phyloP scores from a whole-genome alignment of 768 basidiomycete species.

The Candolleomyces aberdarensis region DNA sequence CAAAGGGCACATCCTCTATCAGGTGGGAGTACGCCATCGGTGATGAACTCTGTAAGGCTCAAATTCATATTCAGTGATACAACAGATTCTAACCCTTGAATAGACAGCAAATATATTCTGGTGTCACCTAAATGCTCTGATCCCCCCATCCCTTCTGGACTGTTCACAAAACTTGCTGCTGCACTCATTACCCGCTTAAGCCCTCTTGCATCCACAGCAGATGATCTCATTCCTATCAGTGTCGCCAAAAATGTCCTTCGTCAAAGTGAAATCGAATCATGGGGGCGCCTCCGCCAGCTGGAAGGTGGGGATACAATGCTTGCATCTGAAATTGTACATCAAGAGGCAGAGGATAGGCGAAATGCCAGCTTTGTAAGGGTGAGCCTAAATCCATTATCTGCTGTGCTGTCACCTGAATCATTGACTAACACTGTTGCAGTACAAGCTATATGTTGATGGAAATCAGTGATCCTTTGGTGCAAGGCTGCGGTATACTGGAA shows the following conservation, averaged over 20 bases:
- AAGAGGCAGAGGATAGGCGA: not conserved
- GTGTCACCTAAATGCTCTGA: not conserved
- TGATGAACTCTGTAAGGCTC: not conserved
- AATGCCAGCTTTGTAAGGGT: constrained; percentile 1
- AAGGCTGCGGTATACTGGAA: not conserved
- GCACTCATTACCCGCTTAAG: not conserved
- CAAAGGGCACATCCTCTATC: not conserved
- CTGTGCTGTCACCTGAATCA: too few relatives aligned
- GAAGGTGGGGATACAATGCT: constrained; percentile 1
- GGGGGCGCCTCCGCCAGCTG: not conserved
- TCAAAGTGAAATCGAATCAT: not conserved
- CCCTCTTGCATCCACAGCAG: not conserved
- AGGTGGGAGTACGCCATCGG: not conserved
- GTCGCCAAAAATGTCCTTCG: not conserved
- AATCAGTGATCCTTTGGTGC: not conserved
- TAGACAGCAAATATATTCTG: not conserved
- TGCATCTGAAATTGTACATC: not conserved
- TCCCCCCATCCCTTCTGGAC: not conserved
- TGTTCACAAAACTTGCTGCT: not conserved
- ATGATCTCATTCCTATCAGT: not conserved
- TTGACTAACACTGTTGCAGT: too few relatives aligned
- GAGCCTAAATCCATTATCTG: too few relatives aligned
- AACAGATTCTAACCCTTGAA: too few relatives aligned
- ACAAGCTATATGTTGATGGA: not conserved
- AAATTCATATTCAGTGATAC: not conserved